Conservation (phyloP, 2,329 filamentous ascomycete species). For the Aspergillus ochraceoroseus region DNA sequence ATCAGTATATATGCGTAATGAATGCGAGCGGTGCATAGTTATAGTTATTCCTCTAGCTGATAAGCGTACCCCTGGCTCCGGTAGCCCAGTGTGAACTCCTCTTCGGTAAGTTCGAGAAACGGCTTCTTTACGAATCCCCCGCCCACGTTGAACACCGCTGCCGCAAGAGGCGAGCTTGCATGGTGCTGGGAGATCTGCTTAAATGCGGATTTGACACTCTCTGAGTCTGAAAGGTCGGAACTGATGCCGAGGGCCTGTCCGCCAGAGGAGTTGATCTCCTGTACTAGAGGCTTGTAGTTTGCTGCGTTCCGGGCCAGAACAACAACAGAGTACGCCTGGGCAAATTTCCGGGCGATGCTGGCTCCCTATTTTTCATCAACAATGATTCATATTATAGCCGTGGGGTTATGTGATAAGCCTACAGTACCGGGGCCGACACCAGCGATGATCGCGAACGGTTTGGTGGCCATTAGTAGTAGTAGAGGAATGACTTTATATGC, state of each 20-base stretch:
- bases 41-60: no score
- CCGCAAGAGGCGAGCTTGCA: slow-evolving; percentile 43
- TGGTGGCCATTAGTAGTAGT: slow-evolving; percentile 34
- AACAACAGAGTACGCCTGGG: slow-evolving; percentile 54
- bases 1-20: neutral
- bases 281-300: slow-evolving; percentile 52
- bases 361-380: slow-evolving; percentile 47
- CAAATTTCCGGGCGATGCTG: slow-evolving; percentile 57
- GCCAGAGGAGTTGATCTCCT: slow-evolving; percentile 56
- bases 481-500: neutral
- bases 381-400: no score
- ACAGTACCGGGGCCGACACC: slow-evolving; percentile 47
- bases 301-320: slow-evolving; percentile 55
- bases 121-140: slow-evolving; percentile 56
- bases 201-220: slow-evolving; percentile 52
- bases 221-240: slow-evolving; percentile 53
- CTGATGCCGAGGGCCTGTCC: slow-evolving; percentile 58
- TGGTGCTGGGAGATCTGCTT: slow-evolving; percentile 52
- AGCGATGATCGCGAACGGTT: slow-evolving; percentile 45
- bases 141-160: slow-evolving; percentile 58
- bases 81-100: slow-evolving; percentile 52
- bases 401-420: slow-evolving; percentile 11
- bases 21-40: no score
- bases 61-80: slow-evolving; percentile 50
- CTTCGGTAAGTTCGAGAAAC: slow-evolving; percentile 56